Base-by-base conservation (phyloP, 2,329 filamentous ascomycete genomes). In the Fusarium continuum region DNA sequence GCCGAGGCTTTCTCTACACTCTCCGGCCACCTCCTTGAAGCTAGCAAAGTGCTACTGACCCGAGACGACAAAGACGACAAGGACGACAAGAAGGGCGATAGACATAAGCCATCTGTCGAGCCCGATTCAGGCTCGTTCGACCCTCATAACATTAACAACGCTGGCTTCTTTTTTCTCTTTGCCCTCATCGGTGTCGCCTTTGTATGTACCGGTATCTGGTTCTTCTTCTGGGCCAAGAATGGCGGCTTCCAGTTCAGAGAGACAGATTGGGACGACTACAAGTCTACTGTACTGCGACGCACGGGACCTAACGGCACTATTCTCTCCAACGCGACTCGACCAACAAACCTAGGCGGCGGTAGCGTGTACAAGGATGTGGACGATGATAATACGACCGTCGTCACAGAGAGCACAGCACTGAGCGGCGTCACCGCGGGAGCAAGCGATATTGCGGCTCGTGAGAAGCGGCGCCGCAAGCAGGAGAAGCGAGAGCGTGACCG, bases 151-250 rank as follows among this genome's bases (percentile, higher is more conserved):
- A 86, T 88, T 76, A 87, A 84, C 77, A 89, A 89, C 72, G 85
- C 83, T 17, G 91, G 88, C 55, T 87, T 97, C 70, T 91, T 98
- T 73, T 89, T 90, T 1, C 81, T 98, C 1, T 97, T 98, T 74
- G 94, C 91, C 10, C 76, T 97, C 16, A 87, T 98, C 47, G 92
- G 91, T 28, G 88, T 88, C 1, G 86, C 80, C 26, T 90, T 98
- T 73, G 90, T 95, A 20, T 56, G 91, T 4, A 85, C 82, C 0
- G 86, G 84, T 20, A 92, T 98, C 73, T 99, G 95, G 93, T 97
- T 99, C 84, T 98, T 99, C 85, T 96, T 96, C 84, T 96, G 92
- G 91, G 94, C 94, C 54, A 94, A 91, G 79, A 97, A 98, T 70
- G 95, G 95, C 61, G 95, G 95, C 13, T 97, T 98, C 80, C 81